A percentile compares a stretch with the other conserved stretches of the same genome.
phyloP scores from a whole-genome alignment of 106 monocot genomes.

The Acanthochlamys bracteata region DNA sequence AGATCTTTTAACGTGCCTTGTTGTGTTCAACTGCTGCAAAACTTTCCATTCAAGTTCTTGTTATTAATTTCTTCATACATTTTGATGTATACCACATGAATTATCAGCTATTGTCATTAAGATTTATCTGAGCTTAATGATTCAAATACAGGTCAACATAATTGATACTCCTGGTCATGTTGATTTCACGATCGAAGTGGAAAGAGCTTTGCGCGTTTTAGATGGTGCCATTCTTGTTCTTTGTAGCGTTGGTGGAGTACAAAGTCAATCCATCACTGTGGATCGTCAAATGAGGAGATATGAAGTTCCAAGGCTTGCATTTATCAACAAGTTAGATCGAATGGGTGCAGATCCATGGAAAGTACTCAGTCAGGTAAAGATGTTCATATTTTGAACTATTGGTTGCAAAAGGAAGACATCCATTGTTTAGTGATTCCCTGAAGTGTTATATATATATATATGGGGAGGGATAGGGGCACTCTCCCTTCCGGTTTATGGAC shows the following conservation, averaged over 20 bases:
- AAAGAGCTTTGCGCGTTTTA: constrained; percentile 91
- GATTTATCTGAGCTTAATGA: background rate
- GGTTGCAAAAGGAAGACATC: too few species aligned
- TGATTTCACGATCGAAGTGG: constrained; percentile 98
- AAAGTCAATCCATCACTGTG: constrained; percentile 96
- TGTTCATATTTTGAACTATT: background rate
- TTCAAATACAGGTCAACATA: constrained; percentile 67
- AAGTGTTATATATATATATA: too few species aligned
- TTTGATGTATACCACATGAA: too few species aligned
- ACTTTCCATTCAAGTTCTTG: too few species aligned
- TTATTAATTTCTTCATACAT: too few species aligned
- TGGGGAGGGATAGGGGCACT: too few species aligned
- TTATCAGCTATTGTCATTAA: background rate
- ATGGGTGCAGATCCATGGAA: constrained; percentile 99
- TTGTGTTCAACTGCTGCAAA: too few species aligned
- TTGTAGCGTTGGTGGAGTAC: constrained; percentile 98
- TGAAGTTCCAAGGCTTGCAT: constrained; percentile 90
- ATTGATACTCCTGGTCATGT: constrained; percentile 99
- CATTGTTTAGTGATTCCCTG: too few species aligned
- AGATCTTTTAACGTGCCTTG: too few species aligned
- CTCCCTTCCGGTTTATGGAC: too few species aligned
- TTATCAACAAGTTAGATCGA: constrained; percentile 94
- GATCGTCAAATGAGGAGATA: constrained; percentile 99
- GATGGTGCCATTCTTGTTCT: constrained; percentile 98
- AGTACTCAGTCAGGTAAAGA: constrained; percentile 85